Percentiles rank a stretch among this genome's conserved stretches.
Evolutionary conservation across 805 yeast genomes (phyloP).

Genomic region (Nakazawaea wickerhamii): DNA sequence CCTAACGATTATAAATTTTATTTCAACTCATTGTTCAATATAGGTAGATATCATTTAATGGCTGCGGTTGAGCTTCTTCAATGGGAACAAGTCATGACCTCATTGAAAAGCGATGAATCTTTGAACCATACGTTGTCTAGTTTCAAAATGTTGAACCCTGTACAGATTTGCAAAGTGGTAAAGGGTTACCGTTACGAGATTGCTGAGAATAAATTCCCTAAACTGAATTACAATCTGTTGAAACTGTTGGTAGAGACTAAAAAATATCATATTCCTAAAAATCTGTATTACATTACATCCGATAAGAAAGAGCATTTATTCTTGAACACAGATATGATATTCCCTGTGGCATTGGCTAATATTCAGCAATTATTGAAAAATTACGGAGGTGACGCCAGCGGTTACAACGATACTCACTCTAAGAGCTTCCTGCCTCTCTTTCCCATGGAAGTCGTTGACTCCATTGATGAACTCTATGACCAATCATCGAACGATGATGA

Average conservation of each 20-base stretch:
- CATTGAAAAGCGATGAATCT: conserved; percentile 59
- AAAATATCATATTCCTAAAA: conserved; percentile 10
- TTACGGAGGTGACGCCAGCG: conserved; percentile 68
- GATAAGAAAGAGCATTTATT: conserved; percentile 28
- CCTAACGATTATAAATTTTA: conserved; percentile 51
- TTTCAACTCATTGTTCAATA: conserved; percentile 57
- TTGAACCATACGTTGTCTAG: conserved; percentile 48
- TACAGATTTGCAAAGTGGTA: conserved; percentile 63
- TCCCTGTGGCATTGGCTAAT: conserved; percentile 67
- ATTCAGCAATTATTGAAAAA: conserved; percentile 61
- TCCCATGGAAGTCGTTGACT: conserved; percentile 66
- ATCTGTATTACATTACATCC: conserved; percentile 18
- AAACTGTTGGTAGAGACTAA: conserved; percentile 24
- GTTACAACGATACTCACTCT: conserved; percentile 48
- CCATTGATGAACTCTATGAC: conserved; percentile 62
- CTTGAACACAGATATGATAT: conserved; percentile 47
- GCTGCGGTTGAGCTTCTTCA: conserved; percentile 79
- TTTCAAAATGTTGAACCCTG: conserved; percentile 55
- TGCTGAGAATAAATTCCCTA: conserved; percentile 64
- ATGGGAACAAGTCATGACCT: conserved; percentile 84
- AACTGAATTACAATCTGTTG: conserved; percentile 40
- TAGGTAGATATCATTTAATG: conserved; percentile 61
- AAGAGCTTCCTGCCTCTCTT: conserved; percentile 63
- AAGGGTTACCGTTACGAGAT: conserved; percentile 82
- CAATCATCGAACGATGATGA: conserved; percentile 24